phyloP scores from a whole-genome alignment of 106 monocot genomes.

The Dendrobium nobile region DNA sequence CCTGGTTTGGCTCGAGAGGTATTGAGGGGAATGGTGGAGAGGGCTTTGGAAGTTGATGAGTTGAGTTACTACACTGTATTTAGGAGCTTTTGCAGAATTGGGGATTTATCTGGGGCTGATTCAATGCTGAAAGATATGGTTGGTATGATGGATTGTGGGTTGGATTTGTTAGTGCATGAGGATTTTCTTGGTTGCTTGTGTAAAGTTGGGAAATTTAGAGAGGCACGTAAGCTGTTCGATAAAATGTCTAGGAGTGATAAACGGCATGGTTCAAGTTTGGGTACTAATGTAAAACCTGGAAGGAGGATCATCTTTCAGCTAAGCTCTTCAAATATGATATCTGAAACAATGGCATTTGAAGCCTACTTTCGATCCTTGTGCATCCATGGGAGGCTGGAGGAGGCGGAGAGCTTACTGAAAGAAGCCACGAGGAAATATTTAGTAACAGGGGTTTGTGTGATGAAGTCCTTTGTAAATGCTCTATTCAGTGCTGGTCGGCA shows the following conservation, averaged over 20 bases:
- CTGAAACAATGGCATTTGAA: slow-evolving; percentile 16
- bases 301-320: slow-evolving; percentile 36
- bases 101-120: slow-evolving; percentile 26
- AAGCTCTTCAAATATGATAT: neutral
- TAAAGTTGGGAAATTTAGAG: slow-evolving; percentile 24
- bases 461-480: slow-evolving; percentile 14
- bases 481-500: slow-evolving; percentile 16
- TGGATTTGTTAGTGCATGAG: slow-evolving; percentile 20
- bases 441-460: slow-evolving; percentile 1
- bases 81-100: slow-evolving; percentile 24
- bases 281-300: slow-evolving; percentile 10
- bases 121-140: slow-evolving; percentile 21
- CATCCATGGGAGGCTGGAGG: slow-evolving; percentile 13
- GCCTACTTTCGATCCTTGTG: slow-evolving; percentile 31
- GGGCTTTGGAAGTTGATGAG: slow-evolving; percentile 22
- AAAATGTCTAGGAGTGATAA: slow-evolving; percentile 14
- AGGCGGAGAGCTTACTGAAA: slow-evolving; percentile 22
- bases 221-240: slow-evolving; percentile 38
- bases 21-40: slow-evolving; percentile 29
- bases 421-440: slow-evolving; percentile 8
- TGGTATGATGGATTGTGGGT: slow-evolving; percentile 3
- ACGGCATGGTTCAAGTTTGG: too few species aligned
- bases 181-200: slow-evolving; percentile 27
- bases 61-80: slow-evolving; percentile 26
- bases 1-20: slow-evolving; percentile 12